Evolutionary conservation across 2,329 filamentous ascomycete species (phyloP), one percentile per base, ranked within the genome.

Genomic region (Pseudonectria buxi): DNA sequence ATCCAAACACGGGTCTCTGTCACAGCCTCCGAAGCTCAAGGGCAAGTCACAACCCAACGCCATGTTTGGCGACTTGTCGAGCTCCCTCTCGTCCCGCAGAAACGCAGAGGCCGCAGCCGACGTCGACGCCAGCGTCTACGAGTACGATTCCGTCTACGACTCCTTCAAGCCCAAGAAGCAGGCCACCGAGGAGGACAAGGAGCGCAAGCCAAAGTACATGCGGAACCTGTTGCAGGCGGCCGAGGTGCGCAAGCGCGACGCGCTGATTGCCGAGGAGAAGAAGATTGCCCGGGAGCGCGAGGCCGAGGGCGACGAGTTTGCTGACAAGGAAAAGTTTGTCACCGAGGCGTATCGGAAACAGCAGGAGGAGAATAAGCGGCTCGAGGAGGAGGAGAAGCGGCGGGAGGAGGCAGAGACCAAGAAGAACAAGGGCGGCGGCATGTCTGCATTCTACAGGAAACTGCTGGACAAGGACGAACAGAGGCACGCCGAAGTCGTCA

Each of bases 61-160:
- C 32, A 65, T 71, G 54, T 81, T 77, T 47, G 74, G 73, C 25
- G 82, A 88, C 51, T 70, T 86, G 2, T 84, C 83, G 3, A 76
- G 76, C 49, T 64, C 75, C 2, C 67, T 81, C 24, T 67, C 76
- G 22, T 76, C 82, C 16, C 74, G 76, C 35, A 78, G 74, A 48
- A 71, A 83, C 47, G 74, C 76, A 26, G 69, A 79, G 44, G 75
- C 76, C 12, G 84, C 83, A 3, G 69, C 78, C 42, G 71, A 76
- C 40, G 55, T 83, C 7, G 86, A 92, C 51, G 67, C 83, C 2
- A 81, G 77, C 32, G 80, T 92, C 47, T 92, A 89, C 67, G 86
- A 92, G 62, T 94, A 92, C 64, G 86, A 94, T 57, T 74, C 74
- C 2, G 83, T 86, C 14, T 89, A 87, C 63, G 85, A 90, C 49